Evolutionary conservation across 148 eudicot species (phyloP).

Genomic region (Linanthus parryae): DNA sequence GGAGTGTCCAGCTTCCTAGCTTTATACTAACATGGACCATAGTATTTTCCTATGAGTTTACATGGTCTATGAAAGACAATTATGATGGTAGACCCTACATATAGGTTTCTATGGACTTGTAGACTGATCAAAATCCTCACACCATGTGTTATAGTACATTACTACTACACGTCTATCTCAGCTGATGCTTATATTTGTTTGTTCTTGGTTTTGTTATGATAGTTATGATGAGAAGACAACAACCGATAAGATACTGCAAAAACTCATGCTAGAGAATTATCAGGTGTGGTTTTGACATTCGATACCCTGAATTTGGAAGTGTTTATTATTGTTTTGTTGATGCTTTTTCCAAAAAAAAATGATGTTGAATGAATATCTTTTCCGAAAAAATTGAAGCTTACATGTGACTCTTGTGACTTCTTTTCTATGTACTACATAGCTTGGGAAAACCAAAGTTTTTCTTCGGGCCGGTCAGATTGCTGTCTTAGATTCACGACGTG

Average conservation of each 20-base stretch:
- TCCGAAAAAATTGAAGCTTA: too few relatives aligned
- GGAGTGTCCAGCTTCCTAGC: too few relatives aligned
- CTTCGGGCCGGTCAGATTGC: conserved; percentile 98
- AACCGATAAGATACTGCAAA: conserved; percentile 70
- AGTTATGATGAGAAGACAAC: conserved; percentile 79
- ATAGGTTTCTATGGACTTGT: too few relatives aligned
- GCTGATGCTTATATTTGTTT: too few relatives aligned
- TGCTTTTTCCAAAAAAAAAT: too few relatives aligned
- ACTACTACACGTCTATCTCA: too few relatives aligned
- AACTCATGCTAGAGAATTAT: conserved; percentile 73
- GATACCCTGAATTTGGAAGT: not conserved
- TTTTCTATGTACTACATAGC: conserved; percentile 28
- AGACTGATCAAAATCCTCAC: too few relatives aligned
- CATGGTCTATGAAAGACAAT: too few relatives aligned
- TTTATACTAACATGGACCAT: too few relatives aligned
- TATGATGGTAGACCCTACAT: too few relatives aligned
- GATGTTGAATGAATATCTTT: not conserved
- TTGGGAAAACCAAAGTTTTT: conserved; percentile 94
- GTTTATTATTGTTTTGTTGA: not conserved
- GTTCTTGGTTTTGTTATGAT: conserved; percentile 17
- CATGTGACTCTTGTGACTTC: not conserved
- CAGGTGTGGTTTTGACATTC: conserved; percentile 42
- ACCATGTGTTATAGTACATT: too few relatives aligned
- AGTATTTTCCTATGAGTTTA: too few relatives aligned
- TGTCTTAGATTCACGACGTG: conserved; percentile 75